Conservation (phyloP, 1,139 yeast genomes). For the Chernovozyma aurita region DNA sequence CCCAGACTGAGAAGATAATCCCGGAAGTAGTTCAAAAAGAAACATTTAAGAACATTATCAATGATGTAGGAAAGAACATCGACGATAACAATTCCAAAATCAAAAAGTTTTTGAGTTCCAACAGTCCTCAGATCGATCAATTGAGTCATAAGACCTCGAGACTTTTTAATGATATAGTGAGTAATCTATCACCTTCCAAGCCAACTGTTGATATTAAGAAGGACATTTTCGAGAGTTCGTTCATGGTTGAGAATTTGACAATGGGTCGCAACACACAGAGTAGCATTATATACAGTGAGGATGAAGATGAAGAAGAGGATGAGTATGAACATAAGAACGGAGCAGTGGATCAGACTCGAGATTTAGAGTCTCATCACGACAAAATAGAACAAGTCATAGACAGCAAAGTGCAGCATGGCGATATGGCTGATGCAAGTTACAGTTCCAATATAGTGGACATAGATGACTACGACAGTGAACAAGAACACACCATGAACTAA, state of each 20-base stretch:
- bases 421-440: slow-evolving; percentile 1
- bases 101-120: slow-evolving; percentile 4
- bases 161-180: slow-evolving; percentile 16
- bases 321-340: too few species aligned
- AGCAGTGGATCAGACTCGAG: too few species aligned
- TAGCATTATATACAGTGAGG: too few species aligned
- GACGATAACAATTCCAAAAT: slow-evolving; percentile 9
- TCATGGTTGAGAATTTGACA: slow-evolving; percentile 22
- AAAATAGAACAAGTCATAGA: too few species aligned
- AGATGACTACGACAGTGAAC: slow-evolving; percentile 24
- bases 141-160: slow-evolving; percentile 20
- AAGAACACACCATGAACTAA: too few species aligned
- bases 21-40: slow-evolving; percentile 1
- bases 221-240: slow-evolving; percentile 22
- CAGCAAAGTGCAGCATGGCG: not conserved
- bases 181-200: slow-evolving; percentile 15
- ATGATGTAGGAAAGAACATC: slow-evolving; percentile 13
- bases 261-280: too few species aligned
- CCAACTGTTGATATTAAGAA: too few species aligned
- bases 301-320: too few species aligned
- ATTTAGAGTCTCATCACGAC: too few species aligned
- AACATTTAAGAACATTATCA: slow-evolving; percentile 8
- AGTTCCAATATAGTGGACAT: slow-evolving; percentile 15
- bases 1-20: slow-evolving; percentile 5
- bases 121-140: slow-evolving; percentile 18